Base-by-base conservation (phyloP, 352 stramenopile genomes). In the Phytophthora tentaculata region DNA sequence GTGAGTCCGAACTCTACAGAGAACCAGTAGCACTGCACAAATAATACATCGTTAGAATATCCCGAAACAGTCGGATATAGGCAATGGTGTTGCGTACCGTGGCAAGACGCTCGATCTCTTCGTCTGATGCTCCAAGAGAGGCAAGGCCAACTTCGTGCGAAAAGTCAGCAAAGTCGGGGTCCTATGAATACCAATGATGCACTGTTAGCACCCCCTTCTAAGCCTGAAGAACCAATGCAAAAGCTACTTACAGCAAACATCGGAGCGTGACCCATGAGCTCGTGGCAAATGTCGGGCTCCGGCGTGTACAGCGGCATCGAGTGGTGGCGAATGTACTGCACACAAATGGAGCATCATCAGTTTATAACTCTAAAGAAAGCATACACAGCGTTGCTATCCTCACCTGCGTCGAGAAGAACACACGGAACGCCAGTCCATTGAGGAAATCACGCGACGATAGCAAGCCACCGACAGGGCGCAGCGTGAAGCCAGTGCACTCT, bases 271-370 rank as follows among this genome's bases (percentile, higher is more conserved):
- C 93, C 93, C 80, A 98, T 92, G 19, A 98, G 83, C 70, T 99
- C 97, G 81, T 99, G 97, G 76, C 95, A 98, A 83, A 99, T 98
- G 66, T 99, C 97, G 2, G 97, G 97, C 83, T 99, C 97, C 3
- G 97, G 97, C 14, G 96, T 99, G 83, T 99, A 99, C 39, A 99
- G 76, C 22, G 97, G 97, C 77, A 90, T 96, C 54, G 90, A 98
- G 68, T 98, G 89, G 85, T 99, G 96, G 52, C 92, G 84, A 61
- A 98, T 98, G 81, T 98, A 98, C 84, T 98, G 39, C 24, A 52
- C 24, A 5, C 12, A 63, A 29, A 48, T 12, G 1, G 3, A 37
- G 35, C 43, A 37, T 14, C 22, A 13, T 50, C 17, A 28, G 35
- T 19, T 43, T n/a, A 50, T 51, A 37, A 37, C n/a, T 29, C 13